Base-by-base conservation (phyloP, 148 eudicot species). In the Fagopyrum esculentum region DNA sequence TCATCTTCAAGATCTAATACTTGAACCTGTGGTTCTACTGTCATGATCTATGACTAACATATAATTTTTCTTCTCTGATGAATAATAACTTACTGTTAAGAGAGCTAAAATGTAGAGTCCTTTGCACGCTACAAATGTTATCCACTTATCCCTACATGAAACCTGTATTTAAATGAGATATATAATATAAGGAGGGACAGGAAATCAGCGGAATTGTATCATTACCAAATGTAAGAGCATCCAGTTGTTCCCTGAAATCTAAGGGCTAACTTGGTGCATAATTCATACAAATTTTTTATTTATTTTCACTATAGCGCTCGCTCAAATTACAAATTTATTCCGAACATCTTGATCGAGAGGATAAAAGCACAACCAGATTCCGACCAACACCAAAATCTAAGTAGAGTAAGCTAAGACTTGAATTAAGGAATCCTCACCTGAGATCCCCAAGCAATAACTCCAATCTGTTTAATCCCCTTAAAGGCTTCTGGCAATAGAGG, bases 391-490 rank as follows among this genome's bases (percentile, higher is more conserved):
- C 16, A 13, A 30, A 63, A 63, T 63, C 69, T 63, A 4, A 35
- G 9, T 66, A 16, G 16, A 66, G 71, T 40, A 66, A 66, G 47
- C 46, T 40, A 35, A 35, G 45, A 63, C 13, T 10, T 35, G 13
- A 75, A 64, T 11, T 75, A 13, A 10, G 6, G 29, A 19, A 10
- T 9, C 3, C 75, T 79, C 73, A 92, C 98, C 97, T 95, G 98
- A 70, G 98, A 95, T 7, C 98, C 98, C 98, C 98, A 95, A 11
- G 97, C 97, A 68, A 95, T 90, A 57, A 95, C 97, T 47, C 98
- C 98, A 84, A 95, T 92, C 84, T 95, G 91, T 86, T 92, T 95
- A 60, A 95, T 77, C 22, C 97, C 98, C 83, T 92, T 90, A 81
- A 95, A 95, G 1, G 97, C 97, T 43, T 92, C 98, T 0, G 96